Conservation (phyloP, 306 rosid species). For the Hylodesmum podocarpum region DNA sequence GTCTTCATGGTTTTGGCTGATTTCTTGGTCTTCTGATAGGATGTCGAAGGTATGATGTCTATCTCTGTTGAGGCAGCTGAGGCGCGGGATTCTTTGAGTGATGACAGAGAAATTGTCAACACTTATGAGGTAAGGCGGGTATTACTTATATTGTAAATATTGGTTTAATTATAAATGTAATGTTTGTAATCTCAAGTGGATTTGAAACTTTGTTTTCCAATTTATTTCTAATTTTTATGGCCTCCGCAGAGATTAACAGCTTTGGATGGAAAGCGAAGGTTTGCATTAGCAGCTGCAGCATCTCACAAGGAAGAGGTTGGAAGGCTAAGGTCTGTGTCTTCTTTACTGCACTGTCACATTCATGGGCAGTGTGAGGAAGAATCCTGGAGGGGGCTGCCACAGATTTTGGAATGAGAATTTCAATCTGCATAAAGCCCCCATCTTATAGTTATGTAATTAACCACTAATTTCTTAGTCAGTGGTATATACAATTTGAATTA, state of each 20-base stretch:
- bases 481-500: background rate
- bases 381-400: conserved; percentile 26
- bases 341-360: conserved; percentile 27
- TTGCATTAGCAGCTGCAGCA: conserved; percentile 92
- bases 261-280: conserved; percentile 92
- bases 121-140: conserved; percentile 71
- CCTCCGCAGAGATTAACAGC: conserved; percentile 83
- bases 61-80: conserved; percentile 94
- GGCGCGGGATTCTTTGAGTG: conserved; percentile 89
- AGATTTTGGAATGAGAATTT: conserved; percentile 17
- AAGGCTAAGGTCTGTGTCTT: conserved; percentile 67
- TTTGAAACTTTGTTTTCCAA: conserved; percentile 13
- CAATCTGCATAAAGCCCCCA: conserved; percentile 13
- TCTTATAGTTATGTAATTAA: background rate
- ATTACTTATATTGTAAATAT: conserved; percentile 17
- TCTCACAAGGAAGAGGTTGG: conserved; percentile 97
- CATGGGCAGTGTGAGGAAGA: conserved; percentile 12
- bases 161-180: conserved; percentile 7
- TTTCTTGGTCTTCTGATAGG: conserved; percentile 58
- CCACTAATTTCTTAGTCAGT: conserved; percentile 2
- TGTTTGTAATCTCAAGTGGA: conserved; percentile 6
- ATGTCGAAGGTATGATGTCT: conserved; percentile 99
- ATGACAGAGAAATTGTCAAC: conserved; percentile 85
- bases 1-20: conserved; percentile 36
- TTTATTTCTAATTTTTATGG: background rate